phyloP scores from a whole-genome alignment of 2,329 filamentous ascomycete species.

The Aspergillus quadrilineatus region DNA sequence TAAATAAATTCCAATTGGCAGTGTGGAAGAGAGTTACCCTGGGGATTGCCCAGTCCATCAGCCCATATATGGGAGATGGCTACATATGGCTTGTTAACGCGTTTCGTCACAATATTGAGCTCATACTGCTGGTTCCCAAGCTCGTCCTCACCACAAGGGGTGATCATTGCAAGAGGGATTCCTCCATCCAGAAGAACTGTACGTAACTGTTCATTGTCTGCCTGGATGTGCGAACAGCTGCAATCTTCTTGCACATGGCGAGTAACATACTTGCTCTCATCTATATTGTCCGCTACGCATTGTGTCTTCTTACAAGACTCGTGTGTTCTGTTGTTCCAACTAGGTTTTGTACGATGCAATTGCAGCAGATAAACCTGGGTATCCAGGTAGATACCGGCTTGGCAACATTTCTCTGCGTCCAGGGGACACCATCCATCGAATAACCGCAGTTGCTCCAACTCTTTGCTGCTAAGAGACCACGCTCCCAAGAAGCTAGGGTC shows the following conservation, averaged over 20 bases:
- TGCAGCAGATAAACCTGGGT: not conserved
- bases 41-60: not conserved
- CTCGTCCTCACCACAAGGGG: not conserved
- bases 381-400: not conserved
- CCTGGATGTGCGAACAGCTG: not conserved
- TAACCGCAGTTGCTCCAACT: not conserved
- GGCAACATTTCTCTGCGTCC: not conserved
- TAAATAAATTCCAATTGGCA: not conserved
- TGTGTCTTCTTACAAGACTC: not conserved
- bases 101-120: not conserved
- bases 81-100: not conserved
- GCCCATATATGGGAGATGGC: slow-evolving; percentile 2
- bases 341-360: not conserved
- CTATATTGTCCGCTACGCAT: slow-evolving; percentile 1
- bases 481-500: not conserved
- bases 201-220: not conserved
- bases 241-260: not conserved
- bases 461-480: not conserved
- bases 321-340: not conserved
- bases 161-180: not conserved
- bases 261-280: not conserved
- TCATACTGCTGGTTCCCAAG: not conserved
- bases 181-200: not conserved
- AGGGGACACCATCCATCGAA: not conserved
- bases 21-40: not conserved